Evolutionary conservation across 2,329 filamentous ascomycete species (phyloP).

Genomic region (Xylariales sp.): DNA sequence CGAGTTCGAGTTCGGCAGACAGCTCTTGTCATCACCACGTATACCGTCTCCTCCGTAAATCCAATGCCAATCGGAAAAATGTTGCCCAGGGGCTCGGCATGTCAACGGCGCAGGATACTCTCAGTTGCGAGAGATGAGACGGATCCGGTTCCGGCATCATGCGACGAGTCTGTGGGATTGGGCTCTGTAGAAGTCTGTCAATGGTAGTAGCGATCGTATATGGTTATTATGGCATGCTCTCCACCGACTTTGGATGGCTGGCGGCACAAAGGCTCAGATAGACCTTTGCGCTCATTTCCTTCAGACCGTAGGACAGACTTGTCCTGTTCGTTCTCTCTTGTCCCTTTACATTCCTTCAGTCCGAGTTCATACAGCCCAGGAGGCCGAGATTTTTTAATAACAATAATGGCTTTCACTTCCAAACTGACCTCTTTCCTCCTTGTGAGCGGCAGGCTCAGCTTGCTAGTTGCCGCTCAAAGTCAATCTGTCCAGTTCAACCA

Average conservation of each 20-base stretch:
- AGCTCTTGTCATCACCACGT: not conserved
- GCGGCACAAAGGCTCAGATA: not conserved
- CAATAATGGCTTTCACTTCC: slow-evolving; percentile 16
- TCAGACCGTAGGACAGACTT: slow-evolving; percentile 4
- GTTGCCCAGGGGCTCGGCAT: not conserved
- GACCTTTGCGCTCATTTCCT: slow-evolving; percentile 1
- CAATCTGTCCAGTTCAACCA: slow-evolving; percentile 17
- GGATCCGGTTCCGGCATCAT: slow-evolving; percentile 7
- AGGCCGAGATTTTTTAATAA: slow-evolving; percentile 11
- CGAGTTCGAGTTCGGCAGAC: no score
- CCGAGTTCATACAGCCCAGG: slow-evolving; percentile 3
- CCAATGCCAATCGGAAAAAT: not conserved
- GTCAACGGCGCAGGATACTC: slow-evolving; percentile 2
- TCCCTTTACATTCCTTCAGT: slow-evolving; percentile 5
- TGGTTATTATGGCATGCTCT: not conserved
- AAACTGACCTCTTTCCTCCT: slow-evolving; percentile 1
- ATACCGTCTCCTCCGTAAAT: not conserved
- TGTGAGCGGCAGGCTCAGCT: slow-evolving; percentile 1
- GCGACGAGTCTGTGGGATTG: not conserved
- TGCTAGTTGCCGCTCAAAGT: slow-evolving; percentile 12
- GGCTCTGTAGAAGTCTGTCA: not conserved
- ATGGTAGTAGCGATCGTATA: not conserved
- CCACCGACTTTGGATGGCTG: not conserved
- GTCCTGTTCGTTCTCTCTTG: slow-evolving; percentile 5
- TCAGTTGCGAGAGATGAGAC: slow-evolving; percentile 3